Conservation (phyloP, 2,329 filamentous ascomycete species). For the Aureobasidium sp. region DNA sequence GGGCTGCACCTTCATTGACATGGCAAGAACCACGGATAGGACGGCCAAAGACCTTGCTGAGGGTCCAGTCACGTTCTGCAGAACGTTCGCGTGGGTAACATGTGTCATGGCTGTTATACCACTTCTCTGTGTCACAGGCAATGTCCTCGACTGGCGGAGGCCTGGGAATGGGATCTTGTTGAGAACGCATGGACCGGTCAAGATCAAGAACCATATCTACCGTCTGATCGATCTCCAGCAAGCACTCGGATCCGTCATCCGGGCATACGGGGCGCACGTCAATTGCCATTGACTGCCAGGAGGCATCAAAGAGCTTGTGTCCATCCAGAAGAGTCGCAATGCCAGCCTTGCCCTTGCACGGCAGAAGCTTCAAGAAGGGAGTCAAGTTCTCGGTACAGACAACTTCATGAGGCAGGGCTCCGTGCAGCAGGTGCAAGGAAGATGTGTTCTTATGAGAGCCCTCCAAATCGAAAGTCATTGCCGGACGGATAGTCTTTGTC, state of each 20-base stretch:
- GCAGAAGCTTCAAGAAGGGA: slow-evolving; percentile 87
- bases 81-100: slow-evolving; percentile 70
- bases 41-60: slow-evolving; percentile 82
- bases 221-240: slow-evolving; percentile 85
- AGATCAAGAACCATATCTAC: slow-evolving; percentile 97
- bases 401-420: slow-evolving; percentile 86
- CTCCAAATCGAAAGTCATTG: slow-evolving; percentile 77
- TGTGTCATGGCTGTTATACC: slow-evolving; percentile 66
- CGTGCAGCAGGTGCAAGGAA: slow-evolving; percentile 74
- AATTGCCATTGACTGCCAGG: slow-evolving; percentile 97
- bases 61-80: slow-evolving; percentile 61
- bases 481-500: slow-evolving; percentile 81
- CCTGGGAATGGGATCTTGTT: slow-evolving; percentile 68
- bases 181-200: slow-evolving; percentile 78
- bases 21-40: slow-evolving; percentile 73
- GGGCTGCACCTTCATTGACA: slow-evolving; percentile 41
- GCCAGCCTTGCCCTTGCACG: slow-evolving; percentile 94
- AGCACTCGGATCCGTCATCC: slow-evolving; percentile 48
- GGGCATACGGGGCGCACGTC: slow-evolving; percentile 77
- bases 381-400: slow-evolving; percentile 98
- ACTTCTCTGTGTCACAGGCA: slow-evolving; percentile 73
- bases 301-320: slow-evolving; percentile 93
- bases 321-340: slow-evolving; percentile 88
- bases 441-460: slow-evolving; percentile 58
- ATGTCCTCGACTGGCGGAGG: slow-evolving; percentile 67